A percentile compares a stretch with the other conserved stretches of the same genome.
Conservation (phyloP, 805 yeast species). For the Candida takata region DNA sequence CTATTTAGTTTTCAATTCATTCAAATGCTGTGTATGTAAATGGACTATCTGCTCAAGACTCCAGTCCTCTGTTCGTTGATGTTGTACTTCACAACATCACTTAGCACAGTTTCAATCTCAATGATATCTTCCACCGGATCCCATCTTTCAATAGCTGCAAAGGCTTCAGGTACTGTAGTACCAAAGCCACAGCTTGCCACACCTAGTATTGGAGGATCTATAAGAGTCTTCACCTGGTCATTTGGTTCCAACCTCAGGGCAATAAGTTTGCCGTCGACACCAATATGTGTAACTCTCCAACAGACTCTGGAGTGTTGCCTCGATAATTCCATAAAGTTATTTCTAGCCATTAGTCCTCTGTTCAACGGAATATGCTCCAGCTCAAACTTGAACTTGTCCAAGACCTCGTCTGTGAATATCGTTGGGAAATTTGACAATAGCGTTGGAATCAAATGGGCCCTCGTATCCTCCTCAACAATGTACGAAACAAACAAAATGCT, state of each 20-base stretch:
- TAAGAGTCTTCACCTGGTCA: constrained; percentile 6
- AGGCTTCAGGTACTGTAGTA: constrained; percentile 14
- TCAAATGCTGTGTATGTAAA: no score
- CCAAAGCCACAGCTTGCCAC: constrained; percentile 14
- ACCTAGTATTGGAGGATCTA: constrained; percentile 15
- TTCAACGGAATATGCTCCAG: constrained; percentile 17
- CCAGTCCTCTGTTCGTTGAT: neutral
- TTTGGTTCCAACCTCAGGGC: constrained; percentile 20
- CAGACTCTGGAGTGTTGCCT: constrained; percentile 5
- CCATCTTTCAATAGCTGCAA: constrained; percentile 15
- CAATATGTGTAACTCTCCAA: constrained; percentile 24
- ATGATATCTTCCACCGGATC: constrained; percentile 8
- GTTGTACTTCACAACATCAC: constrained; percentile 3
- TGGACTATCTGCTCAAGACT: no score
- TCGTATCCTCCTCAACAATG: constrained; percentile 34
- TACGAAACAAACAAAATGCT: constrained; percentile 31
- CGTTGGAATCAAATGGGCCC: constrained; percentile 25
- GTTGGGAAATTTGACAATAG: constrained; percentile 10
- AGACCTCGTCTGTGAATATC: constrained; percentile 10
- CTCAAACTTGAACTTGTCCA: constrained; percentile 13
- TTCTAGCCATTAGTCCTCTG: constrained; percentile 9
- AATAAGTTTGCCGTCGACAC: constrained; percentile 10
- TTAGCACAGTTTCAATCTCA: neutral
- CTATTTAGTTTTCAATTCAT: no score
- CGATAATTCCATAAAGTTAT: neutral